phyloP scores from a whole-genome alignment of 2,329 filamentous ascomycete genomes.

The Cercospora citrullina region DNA sequence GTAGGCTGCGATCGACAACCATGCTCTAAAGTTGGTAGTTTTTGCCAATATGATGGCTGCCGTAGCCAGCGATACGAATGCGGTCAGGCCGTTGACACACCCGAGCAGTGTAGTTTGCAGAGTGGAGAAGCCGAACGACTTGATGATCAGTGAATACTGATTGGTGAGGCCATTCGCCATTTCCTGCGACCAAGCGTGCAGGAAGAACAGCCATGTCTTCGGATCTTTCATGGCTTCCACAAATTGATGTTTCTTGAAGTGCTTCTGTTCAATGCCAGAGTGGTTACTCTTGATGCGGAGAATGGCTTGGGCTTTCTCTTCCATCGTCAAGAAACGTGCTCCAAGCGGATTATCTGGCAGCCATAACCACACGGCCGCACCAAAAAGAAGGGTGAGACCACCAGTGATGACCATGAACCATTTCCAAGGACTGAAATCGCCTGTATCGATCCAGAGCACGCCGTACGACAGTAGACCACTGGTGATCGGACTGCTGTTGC shows the following conservation, averaged over 20 bases:
- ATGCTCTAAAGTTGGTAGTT: conserved; percentile 35
- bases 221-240: conserved; percentile 38
- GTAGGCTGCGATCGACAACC: conserved; percentile 39
- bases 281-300: conserved; percentile 41
- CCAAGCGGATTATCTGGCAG: conserved; percentile 40
- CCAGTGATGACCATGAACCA: conserved; percentile 25
- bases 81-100: conserved; percentile 24
- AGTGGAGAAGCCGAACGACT: conserved; percentile 47
- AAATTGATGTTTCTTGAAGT: conserved; percentile 41
- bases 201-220: conserved; percentile 42
- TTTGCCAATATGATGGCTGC: conserved; percentile 37
- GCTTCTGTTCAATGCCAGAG: conserved; percentile 43
- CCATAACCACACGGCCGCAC: conserved; percentile 34
- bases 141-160: conserved; percentile 48
- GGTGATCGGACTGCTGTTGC: conserved; percentile 24
- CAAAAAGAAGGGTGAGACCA: conserved; percentile 21
- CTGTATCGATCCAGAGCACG: conserved; percentile 24
- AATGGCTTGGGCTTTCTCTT: conserved; percentile 41
- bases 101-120: conserved; percentile 40
- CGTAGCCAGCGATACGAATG: conserved; percentile 28
- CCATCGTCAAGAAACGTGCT: conserved; percentile 37
- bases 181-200: conserved; percentile 42
- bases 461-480: conserved; percentile 24
- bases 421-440: conserved; percentile 22
- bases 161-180: conserved; percentile 45